These are phyloP conservation scores for Tylopilus felleus DNA, from an alignment of 768 basidiomycete genomes.

Conservation along the genomic window DNA sequence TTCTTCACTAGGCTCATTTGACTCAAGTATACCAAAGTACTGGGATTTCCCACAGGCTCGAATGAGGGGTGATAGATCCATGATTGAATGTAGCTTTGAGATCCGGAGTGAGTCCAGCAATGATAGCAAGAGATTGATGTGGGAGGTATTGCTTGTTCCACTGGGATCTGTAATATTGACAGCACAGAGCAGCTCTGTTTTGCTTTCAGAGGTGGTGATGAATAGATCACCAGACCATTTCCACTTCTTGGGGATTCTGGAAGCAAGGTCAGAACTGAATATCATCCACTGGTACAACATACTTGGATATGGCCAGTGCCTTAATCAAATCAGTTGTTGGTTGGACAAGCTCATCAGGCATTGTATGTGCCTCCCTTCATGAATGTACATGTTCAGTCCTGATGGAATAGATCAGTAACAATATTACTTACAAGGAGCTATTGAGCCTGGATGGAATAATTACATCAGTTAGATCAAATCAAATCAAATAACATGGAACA, in stretches of 20 bases:
- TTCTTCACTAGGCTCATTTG: constrained; percentile 39
- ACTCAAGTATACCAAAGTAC: constrained; percentile 52
- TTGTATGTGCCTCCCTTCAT: constrained; percentile 17
- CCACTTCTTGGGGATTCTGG: constrained; percentile 59
- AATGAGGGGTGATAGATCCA: constrained; percentile 46
- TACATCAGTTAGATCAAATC: neutral
- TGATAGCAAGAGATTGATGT: constrained; percentile 48
- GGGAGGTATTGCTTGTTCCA: constrained; percentile 41
- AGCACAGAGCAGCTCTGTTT: constrained; percentile 46
- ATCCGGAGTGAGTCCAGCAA: constrained; percentile 42
- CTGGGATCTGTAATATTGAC: constrained; percentile 46
- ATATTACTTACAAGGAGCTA: constrained; percentile 23
- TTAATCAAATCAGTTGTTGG: constrained; percentile 13
- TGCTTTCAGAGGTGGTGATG: constrained; percentile 35
- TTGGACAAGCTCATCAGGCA: constrained; percentile 3
- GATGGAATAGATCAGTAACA: neutral
- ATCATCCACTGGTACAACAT: constrained; percentile 8
- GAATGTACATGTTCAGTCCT: neutral
- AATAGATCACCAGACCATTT: constrained; percentile 61
- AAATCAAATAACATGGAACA: neutral
- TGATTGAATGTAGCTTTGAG: constrained; percentile 44
- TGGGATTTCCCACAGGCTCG: constrained; percentile 46
- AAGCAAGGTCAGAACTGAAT: constrained; percentile 4
- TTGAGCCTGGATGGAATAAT: constrained; percentile 16
- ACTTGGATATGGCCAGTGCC: constrained; percentile 22